Conservation (phyloP, 371 early-diverging fungal species). For the Syncephalis plumigaleata region DNA sequence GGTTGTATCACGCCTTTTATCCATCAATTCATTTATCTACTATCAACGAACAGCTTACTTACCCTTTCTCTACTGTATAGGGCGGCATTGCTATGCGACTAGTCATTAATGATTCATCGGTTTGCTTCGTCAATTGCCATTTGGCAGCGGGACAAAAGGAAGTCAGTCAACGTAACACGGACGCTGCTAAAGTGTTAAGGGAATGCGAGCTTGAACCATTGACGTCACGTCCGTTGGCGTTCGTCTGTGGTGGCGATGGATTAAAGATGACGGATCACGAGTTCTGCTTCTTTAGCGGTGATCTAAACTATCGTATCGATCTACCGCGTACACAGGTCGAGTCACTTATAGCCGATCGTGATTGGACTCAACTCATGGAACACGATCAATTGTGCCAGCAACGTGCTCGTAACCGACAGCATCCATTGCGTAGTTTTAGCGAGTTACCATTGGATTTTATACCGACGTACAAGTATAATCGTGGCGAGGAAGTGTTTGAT, state of each 20-base stretch:
- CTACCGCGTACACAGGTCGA: slow-evolving; percentile 35
- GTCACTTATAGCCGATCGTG: slow-evolving; percentile 17
- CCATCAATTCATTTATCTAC: too few relatives aligned
- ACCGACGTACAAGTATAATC: slow-evolving; percentile 79
- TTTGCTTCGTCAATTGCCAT: slow-evolving; percentile 76
- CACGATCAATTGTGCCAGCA: slow-evolving; percentile 50
- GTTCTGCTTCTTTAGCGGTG: slow-evolving; percentile 50
- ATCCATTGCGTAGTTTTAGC: slow-evolving; percentile 34
- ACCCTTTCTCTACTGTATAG: too few relatives aligned
- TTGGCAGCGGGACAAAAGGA: slow-evolving; percentile 71
- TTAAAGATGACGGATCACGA: slow-evolving; percentile 57
- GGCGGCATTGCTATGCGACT: slow-evolving; percentile 72
- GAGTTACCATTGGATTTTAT: slow-evolving; percentile 50
- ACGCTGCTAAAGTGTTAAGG: slow-evolving; percentile 51
- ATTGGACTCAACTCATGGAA: slow-evolving; percentile 17
- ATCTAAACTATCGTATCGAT: slow-evolving; percentile 75
- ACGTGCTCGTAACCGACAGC: slow-evolving; percentile 22
- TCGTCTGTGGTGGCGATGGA: slow-evolving; percentile 42
- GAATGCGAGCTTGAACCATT: slow-evolving; percentile 24
- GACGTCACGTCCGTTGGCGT: slow-evolving; percentile 13
- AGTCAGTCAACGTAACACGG: slow-evolving; percentile 48
- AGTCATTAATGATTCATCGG: slow-evolving; percentile 49
- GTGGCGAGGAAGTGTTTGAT: slow-evolving; percentile 47
- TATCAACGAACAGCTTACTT: too few relatives aligned
- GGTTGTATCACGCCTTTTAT: too few relatives aligned